phyloP scores from a whole-genome alignment of 2,329 filamentous ascomycete species.

The Pseudogymnoascus sp. region DNA sequence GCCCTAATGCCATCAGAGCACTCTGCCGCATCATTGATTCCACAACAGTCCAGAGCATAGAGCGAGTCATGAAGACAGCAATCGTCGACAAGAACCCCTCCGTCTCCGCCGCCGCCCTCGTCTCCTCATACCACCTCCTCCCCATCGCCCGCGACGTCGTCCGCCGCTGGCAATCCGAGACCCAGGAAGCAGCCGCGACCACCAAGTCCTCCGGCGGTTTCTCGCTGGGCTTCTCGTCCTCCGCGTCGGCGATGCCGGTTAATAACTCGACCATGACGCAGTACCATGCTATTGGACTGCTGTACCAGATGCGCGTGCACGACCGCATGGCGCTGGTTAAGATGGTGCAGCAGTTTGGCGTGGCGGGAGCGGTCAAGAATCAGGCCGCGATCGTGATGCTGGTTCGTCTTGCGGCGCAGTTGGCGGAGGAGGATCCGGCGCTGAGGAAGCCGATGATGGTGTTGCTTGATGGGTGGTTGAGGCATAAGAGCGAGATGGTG shows the following conservation, averaged over 20 bases:
- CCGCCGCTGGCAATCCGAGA: conserved; percentile 95
- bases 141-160: conserved; percentile 94
- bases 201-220: conserved; percentile 84
- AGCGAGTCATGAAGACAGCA: conserved; percentile 96
- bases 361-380: conserved; percentile 86
- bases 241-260: conserved; percentile 63
- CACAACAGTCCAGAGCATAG: conserved; percentile 93
- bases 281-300: conserved; percentile 92
- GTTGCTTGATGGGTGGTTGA: conserved; percentile 89
- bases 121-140: conserved; percentile 95
- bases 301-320: conserved; percentile 96
- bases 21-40: conserved; percentile 95
- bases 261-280: conserved; percentile 97
- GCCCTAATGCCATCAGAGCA: conserved; percentile 91
- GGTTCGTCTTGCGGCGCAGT: conserved; percentile 82
- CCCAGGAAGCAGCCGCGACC: conserved; percentile 87
- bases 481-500: conserved; percentile 99
- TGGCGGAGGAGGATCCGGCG: conserved; percentile 85
- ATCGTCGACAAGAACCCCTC: conserved; percentile 99
- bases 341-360: conserved; percentile 99
- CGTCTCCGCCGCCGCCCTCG: conserved; percentile 88
- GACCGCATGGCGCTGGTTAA: conserved; percentile 98
- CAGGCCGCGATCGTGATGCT: conserved; percentile 87
- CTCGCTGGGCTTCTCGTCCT: conserved; percentile 81
- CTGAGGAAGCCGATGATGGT: conserved; percentile 95